Evolutionary conservation across 345 rosid genomes (phyloP).

Genomic region (Euclidium syriacum): DNA sequence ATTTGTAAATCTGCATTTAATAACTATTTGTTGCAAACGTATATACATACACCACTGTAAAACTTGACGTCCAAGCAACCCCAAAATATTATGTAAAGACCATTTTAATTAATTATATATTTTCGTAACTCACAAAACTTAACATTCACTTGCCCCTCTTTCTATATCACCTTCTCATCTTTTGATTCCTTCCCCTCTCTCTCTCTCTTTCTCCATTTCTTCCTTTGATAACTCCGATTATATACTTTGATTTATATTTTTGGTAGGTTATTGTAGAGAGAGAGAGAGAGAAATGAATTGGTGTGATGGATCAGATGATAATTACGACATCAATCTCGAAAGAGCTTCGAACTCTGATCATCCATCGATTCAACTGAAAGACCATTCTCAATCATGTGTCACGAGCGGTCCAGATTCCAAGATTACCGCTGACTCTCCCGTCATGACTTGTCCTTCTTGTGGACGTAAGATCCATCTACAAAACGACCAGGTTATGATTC

Average conservation of each 20-base stretch:
- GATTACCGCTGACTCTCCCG: slow-evolving; percentile 8
- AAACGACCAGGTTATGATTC: slow-evolving; percentile 53
- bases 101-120: not conserved
- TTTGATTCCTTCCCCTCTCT: slow-evolving; percentile 1
- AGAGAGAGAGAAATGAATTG: slow-evolving; percentile 47
- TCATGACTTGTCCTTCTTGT: slow-evolving; percentile 65
- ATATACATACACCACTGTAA: slow-evolving; percentile 39
- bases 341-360: slow-evolving; percentile 27
- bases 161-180: slow-evolving; percentile 21
- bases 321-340: slow-evolving; percentile 29
- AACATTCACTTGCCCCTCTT: slow-evolving; percentile 22
- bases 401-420: slow-evolving; percentile 28
- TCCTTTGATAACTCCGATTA: slow-evolving; percentile 17
- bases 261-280: slow-evolving; percentile 11
- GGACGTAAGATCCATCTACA: slow-evolving; percentile 48
- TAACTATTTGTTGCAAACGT: slow-evolving; percentile 31
- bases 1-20: slow-evolving; percentile 15
- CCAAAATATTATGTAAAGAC: not conserved
- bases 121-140: slow-evolving; percentile 4
- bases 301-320: slow-evolving; percentile 48
- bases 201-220: not conserved
- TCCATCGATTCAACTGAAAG: slow-evolving; percentile 26
- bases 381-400: slow-evolving; percentile 27
- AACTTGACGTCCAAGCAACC: slow-evolving; percentile 86
- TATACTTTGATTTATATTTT: not conserved